Conservation (phyloP, 2,329 filamentous ascomycete species). For the Pseudocercospora vitis region DNA sequence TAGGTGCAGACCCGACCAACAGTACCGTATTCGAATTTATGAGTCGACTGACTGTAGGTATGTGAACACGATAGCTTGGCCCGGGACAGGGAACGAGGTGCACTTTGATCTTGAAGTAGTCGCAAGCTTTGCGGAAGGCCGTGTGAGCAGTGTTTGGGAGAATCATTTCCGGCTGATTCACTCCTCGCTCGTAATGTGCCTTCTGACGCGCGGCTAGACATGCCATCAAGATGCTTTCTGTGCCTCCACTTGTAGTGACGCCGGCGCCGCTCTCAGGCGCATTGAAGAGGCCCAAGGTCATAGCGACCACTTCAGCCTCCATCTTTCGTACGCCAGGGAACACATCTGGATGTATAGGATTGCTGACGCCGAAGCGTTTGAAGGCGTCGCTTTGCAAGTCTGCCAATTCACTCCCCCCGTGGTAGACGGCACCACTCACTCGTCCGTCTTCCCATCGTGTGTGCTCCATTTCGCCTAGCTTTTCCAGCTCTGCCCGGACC, state of each 20-base stretch:
- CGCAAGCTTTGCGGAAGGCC: constrained; percentile 89
- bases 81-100: constrained; percentile 85
- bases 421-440: constrained; percentile 94
- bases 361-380: constrained; percentile 89
- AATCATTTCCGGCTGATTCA: constrained; percentile 97
- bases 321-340: constrained; percentile 98
- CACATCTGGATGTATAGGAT: constrained; percentile 96
- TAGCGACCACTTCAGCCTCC: constrained; percentile 96
- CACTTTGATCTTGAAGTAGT: constrained; percentile 96
- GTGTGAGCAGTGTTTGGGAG: constrained; percentile 92
- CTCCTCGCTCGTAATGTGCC: constrained; percentile 77
- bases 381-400: constrained; percentile 90
- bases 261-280: constrained; percentile 82
- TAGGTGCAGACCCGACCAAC: constrained; percentile 90
- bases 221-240: constrained; percentile 95
- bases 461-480: constrained; percentile 82
- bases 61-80: constrained; percentile 79
- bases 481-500: constrained; percentile 75
- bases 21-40: constrained; percentile 93
- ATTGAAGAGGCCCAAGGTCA: constrained; percentile 80
- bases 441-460: constrained; percentile 95
- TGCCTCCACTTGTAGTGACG: constrained; percentile 87
- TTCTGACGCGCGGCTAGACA: constrained; percentile 88
- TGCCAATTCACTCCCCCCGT: constrained; percentile 79
- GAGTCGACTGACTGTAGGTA: constrained; percentile 73